A percentile compares a stretch with the other conserved stretches of the same genome.
Evolutionary conservation across 139 green algal genomes (phyloP).

Genomic region (Coelastrella sp.): DNA sequence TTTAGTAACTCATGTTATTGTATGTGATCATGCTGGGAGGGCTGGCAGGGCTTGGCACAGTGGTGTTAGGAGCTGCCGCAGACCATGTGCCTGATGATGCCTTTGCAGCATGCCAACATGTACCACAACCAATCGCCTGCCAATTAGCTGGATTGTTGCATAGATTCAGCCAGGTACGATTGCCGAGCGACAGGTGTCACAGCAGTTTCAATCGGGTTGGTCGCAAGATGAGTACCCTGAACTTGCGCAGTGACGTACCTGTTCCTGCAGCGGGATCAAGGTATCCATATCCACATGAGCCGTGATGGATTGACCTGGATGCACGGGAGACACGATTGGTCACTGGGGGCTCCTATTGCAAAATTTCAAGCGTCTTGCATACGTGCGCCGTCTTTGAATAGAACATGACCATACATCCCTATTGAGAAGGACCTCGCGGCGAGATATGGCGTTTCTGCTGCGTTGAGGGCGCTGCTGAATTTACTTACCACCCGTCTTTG

Average conservation of each 20-base stretch:
- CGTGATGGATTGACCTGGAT: slow-evolving; percentile 26
- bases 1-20: background rate
- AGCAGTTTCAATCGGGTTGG: too few species aligned
- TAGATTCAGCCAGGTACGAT: too few species aligned
- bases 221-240: too few species aligned
- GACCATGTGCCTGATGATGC: too few species aligned
- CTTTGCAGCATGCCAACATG: too few species aligned
- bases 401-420: background rate
- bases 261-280: slow-evolving; percentile 28
- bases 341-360: background rate
- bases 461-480: background rate
- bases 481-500: slow-evolving; percentile 37
- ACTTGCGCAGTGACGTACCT: background rate
- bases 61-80: too few species aligned
- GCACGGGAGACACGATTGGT: background rate
- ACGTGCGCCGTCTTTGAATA: background rate
- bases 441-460: background rate
- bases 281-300: slow-evolving; percentile 42
- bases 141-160: too few species aligned
- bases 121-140: too few species aligned
- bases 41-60: too few species aligned
- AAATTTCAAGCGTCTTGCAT: background rate
- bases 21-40: too few species aligned
- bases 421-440: background rate
- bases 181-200: too few species aligned